These are phyloP conservation scores for Aspergillus phoenicis DNA, from an alignment of 2,329 filamentous ascomycete genomes.

Conservation along the genomic window DNA sequence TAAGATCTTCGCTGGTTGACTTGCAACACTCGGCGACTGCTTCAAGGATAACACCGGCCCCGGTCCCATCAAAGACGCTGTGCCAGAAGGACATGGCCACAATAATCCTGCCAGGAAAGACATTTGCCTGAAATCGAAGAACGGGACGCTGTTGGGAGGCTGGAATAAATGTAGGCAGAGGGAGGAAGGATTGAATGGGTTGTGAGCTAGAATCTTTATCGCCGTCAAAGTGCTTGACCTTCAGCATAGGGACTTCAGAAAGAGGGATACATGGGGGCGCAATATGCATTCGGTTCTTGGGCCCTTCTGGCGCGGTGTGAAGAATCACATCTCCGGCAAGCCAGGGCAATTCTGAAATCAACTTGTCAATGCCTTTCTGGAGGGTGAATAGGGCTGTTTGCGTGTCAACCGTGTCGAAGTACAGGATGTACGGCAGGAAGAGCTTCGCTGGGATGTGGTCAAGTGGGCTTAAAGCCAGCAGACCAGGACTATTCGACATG, in stretches of 20 bases:
- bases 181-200: neutral
- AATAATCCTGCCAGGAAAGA: slow-evolving; percentile 10
- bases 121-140: slow-evolving; percentile 17
- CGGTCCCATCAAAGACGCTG: slow-evolving; percentile 14
- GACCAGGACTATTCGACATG: neutral
- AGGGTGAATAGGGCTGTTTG: slow-evolving; percentile 3
- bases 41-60: slow-evolving; percentile 11
- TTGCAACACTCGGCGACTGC: slow-evolving; percentile 9
- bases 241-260: slow-evolving; percentile 7
- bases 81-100: slow-evolving; percentile 14
- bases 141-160: slow-evolving; percentile 12
- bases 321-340: slow-evolving; percentile 7
- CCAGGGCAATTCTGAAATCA: slow-evolving; percentile 9
- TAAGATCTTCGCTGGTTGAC: neutral
- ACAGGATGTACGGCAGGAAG: slow-evolving; percentile 5
- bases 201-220: neutral
- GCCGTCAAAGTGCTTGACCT: slow-evolving; percentile 2
- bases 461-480: slow-evolving; percentile 11
- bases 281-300: slow-evolving; percentile 1
- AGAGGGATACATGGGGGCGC: neutral
- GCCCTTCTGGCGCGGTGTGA: neutral
- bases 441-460: slow-evolving; percentile 12
- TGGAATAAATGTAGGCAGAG: slow-evolving; percentile 5
- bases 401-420: slow-evolving; percentile 3
- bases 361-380: slow-evolving; percentile 4